Base-by-base conservation (phyloP, 352 stramenopile genomes). In the Pythium rhizo-oryzae region DNA sequence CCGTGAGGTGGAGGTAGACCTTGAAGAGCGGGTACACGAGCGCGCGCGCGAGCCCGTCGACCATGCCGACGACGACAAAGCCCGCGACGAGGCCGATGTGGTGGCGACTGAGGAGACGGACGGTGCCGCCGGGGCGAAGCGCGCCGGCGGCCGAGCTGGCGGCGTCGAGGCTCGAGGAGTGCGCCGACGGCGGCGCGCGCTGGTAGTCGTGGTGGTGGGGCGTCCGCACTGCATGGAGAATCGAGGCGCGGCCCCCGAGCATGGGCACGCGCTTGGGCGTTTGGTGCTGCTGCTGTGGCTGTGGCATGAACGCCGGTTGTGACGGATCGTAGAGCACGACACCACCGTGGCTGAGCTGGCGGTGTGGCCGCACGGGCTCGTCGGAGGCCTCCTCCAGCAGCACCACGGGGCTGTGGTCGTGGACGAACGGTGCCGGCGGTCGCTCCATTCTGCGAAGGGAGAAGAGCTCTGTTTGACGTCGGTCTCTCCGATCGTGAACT, bases 21-120 rank as follows among this genome's bases (percentile, higher is more conserved):
- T 55, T 39, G 37, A 79, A 67, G 28, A 79, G 41, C 30, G 72
- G 72, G 55, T 68, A 65, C 24, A 56, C 43, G 8, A 79, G 21
- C 37, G 56, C 64, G 13, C 52, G 41, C 15, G 41, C 41, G 41
- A 47, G 13, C 9, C 41, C 41, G 41, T 47, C 43, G 7, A 72
- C 13, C 6, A 52, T 21, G 19, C 69, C 59, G 25, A 71, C 64
- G 58, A 79, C 56, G 46, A 77, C 60, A 15, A 47, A 47, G 41
- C 41, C 41, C 15, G 18, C 41, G 18, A 47, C 18, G 12, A 47
- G 15, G 5, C 41, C 41, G 15, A 47, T 8, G 41, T 47, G 41
- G 1, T 47, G 9, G 41, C 41, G 41, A 8, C 41, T 47, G 9
- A n/a, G 11, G 13, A 47, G 18, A 1, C 21, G 41, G 41, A n/a